Percentiles rank a stretch among this genome's conserved stretches.
These are phyloP conservation scores for Cyclotella atomus DNA, from an alignment of 108 stramenopile genomes.

Conservation along the genomic window DNA sequence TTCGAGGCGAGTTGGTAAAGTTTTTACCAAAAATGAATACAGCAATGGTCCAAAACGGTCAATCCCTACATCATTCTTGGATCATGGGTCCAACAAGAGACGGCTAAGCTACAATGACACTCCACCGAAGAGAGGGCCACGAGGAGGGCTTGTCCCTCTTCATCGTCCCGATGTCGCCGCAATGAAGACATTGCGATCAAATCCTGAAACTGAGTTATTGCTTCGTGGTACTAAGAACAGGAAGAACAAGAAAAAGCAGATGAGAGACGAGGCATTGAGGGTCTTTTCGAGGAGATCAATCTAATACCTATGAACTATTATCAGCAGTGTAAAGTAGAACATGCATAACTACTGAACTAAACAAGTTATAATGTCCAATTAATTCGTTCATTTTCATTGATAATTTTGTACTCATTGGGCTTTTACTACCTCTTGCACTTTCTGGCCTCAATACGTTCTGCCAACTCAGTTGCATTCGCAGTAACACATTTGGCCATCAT, in stretches of 20 bases:
- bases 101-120: neutral
- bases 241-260: slow-evolving; percentile 53
- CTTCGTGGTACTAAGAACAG: slow-evolving; percentile 41
- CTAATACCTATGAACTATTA: neutral
- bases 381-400: neutral
- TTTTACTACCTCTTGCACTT: neutral
- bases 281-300: slow-evolving; percentile 19
- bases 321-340: too few relatives aligned
- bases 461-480: slow-evolving; percentile 33
- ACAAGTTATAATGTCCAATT: too few relatives aligned
- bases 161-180: slow-evolving; percentile 26
- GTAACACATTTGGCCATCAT: slow-evolving; percentile 41
- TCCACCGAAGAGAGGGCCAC: slow-evolving; percentile 17
- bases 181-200: slow-evolving; percentile 21
- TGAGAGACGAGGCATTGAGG: slow-evolving; percentile 27
- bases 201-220: slow-evolving; percentile 22
- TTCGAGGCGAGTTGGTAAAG: slow-evolving; percentile 16
- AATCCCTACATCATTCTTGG: neutral
- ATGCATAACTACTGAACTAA: too few relatives aligned
- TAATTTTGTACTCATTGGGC: too few relatives aligned
- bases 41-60: neutral
- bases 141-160: slow-evolving; percentile 24
- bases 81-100: neutral
- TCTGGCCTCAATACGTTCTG: slow-evolving; percentile 26
- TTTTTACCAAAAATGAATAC: slow-evolving; percentile 24